phyloP scores from a whole-genome alignment of 2,329 filamentous ascomycete genomes.

The Coniosporium tulheliwenetii region DNA sequence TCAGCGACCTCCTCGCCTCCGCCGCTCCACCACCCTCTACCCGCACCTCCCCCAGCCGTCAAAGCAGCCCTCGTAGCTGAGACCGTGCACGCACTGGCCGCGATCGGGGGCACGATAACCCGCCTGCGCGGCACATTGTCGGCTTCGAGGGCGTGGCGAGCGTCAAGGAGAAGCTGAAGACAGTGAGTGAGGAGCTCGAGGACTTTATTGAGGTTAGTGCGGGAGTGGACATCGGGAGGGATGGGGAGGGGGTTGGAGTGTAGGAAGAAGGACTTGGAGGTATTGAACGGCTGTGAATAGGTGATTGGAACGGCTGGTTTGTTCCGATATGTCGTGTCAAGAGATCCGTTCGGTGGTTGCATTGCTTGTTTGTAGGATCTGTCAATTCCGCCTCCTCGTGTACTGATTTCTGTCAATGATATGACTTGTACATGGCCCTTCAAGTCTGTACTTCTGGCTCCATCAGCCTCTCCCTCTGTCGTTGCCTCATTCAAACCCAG shows the following conservation, averaged over 20 bases:
- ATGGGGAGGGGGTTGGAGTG: constrained; percentile 3
- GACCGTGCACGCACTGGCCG: constrained; percentile 78
- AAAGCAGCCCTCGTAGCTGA: constrained; percentile 67
- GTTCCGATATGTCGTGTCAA: too few relatives aligned
- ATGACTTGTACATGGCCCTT: too few relatives aligned
- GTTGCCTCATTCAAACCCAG: too few relatives aligned
- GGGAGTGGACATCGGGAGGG: constrained; percentile 54
- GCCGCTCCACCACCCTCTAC: constrained; percentile 49
- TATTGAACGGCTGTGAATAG: too few relatives aligned
- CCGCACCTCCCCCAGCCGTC: constrained; percentile 53
- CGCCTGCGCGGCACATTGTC: constrained; percentile 84
- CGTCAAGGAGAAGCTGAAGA: constrained; percentile 93
- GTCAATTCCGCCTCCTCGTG: too few relatives aligned
- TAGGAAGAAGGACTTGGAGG: neutral
- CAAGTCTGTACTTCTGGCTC: too few relatives aligned
- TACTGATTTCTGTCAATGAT: too few relatives aligned
- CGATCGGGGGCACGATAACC: constrained; percentile 95
- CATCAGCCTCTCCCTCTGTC: too few relatives aligned
- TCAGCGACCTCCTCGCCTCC: constrained; percentile 29
- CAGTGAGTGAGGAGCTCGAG: constrained; percentile 87
- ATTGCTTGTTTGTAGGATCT: too few relatives aligned
- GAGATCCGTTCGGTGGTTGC: too few relatives aligned
- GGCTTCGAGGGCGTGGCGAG: constrained; percentile 74
- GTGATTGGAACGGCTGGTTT: too few relatives aligned
- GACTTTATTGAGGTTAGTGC: constrained; percentile 87